phyloP scores from a whole-genome alignment of 1,284 basidiomycete genomes.

The Grifola frondosa region DNA sequence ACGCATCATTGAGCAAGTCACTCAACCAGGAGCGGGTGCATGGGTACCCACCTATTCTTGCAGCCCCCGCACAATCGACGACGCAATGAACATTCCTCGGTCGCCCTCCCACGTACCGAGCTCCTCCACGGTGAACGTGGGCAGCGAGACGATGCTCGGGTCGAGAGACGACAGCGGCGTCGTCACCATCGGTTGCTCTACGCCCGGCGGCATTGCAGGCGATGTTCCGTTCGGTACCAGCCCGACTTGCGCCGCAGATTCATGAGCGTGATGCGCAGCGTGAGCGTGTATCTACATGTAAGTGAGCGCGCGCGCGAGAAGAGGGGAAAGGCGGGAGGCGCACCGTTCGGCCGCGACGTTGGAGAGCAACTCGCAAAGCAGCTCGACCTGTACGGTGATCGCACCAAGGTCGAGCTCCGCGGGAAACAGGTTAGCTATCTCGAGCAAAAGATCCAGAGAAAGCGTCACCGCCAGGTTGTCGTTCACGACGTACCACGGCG shows the following conservation, averaged over 20 bases:
- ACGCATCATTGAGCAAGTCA: no score
- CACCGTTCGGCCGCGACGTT: conserved; percentile 86
- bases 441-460: conserved; percentile 93
- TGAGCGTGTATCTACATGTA: conserved; percentile 90
- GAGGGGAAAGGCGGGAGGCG: no score
- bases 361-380: conserved; percentile 77
- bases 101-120: conserved; percentile 76
- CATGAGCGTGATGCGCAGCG: conserved; percentile 87
- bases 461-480: conserved; percentile 87
- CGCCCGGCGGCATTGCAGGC: conserved; percentile 45
- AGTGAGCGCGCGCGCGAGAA: no score
- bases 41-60: conserved; percentile 65
- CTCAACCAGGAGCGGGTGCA: no score
- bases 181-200: no score
- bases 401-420: conserved; percentile 73
- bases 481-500: conserved; percentile 86
- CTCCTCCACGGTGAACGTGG: conserved; percentile 77
- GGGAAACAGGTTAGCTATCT: conserved; percentile 87
- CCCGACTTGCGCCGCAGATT: conserved; percentile 85
- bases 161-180: conserved; percentile 52
- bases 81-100: conserved; percentile 74
- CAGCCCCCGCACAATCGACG: conserved; percentile 76
- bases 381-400: conserved; percentile 79
- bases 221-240: conserved; percentile 54
- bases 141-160: conserved; percentile 52